These are phyloP conservation scores for Fraxinus americana DNA, from an alignment of 257 asterid species.

Conservation along the genomic window DNA sequence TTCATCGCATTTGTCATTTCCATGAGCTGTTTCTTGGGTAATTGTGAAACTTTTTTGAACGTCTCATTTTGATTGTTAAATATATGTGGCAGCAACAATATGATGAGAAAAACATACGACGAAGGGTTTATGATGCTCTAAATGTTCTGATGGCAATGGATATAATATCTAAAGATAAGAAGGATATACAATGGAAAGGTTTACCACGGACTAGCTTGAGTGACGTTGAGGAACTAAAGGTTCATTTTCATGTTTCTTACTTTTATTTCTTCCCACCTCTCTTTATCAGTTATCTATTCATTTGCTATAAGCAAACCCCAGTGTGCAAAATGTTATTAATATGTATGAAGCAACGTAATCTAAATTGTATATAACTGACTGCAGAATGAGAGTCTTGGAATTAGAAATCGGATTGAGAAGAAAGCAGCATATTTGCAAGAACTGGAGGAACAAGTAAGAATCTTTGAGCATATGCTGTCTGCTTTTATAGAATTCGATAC, in stretches of 20 bases:
- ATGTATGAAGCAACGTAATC: constrained; percentile 13
- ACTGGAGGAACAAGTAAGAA: constrained; percentile 87
- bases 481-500: constrained; percentile 20
- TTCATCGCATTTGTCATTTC: constrained; percentile 31
- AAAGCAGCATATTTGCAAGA: constrained; percentile 89
- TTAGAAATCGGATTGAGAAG: constrained; percentile 80
- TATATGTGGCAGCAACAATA: constrained; percentile 78
- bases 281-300: constrained; percentile 1
- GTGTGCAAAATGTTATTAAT: constrained; percentile 14
- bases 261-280: not conserved
- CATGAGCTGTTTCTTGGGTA: constrained; percentile 11
- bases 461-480: constrained; percentile 9
- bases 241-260: constrained; percentile 19
- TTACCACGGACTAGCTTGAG: constrained; percentile 82
- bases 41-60: constrained; percentile 18
- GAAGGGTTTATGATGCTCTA: constrained; percentile 95
- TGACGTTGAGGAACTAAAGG: constrained; percentile 93
- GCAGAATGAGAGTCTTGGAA: constrained; percentile 78
- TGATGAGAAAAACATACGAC: constrained; percentile 95
- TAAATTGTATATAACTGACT: constrained; percentile 22
- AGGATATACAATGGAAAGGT: constrained; percentile 99
- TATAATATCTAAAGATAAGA: constrained; percentile 93
- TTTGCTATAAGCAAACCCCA: constrained; percentile 13
- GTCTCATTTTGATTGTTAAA: constrained; percentile 17
- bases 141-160: constrained; percentile 99